Evolutionary conservation across 352 stramenopile genomes (phyloP).

Genomic region (Aphanomyces cochlioides): DNA sequence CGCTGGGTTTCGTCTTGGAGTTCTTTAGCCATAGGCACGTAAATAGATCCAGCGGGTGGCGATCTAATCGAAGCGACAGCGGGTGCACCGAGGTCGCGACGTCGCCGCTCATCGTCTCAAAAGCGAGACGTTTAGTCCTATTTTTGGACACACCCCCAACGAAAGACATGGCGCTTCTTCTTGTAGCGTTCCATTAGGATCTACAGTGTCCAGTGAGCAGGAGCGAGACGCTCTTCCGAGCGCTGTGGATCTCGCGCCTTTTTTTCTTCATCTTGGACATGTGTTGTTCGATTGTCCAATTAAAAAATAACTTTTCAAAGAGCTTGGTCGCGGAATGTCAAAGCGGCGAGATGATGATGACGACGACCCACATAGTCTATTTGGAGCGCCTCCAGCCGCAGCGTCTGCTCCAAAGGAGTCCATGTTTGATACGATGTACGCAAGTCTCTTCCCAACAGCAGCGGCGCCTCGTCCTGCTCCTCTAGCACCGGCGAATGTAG

Average conservation of each 20-base stretch:
- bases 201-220: too few species aligned
- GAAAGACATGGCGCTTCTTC: neutral
- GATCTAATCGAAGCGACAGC: conserved; percentile 12
- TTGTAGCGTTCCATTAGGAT: too few species aligned
- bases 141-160: neutral
- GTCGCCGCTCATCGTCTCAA: neutral
- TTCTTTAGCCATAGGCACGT: conserved; percentile 22
- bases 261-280: too few species aligned
- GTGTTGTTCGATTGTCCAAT: too few species aligned
- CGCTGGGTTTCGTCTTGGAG: neutral
- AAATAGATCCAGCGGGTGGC: conserved; percentile 3
- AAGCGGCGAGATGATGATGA: too few species aligned
- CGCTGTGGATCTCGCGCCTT: too few species aligned
- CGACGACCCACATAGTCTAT: neutral
- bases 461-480: too few species aligned
- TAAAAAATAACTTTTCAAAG: too few species aligned
- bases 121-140: conserved; percentile 3
- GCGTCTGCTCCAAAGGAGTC: neutral
- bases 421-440: neutral
- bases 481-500: too few species aligned
- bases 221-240: too few species aligned
- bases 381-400: neutral
- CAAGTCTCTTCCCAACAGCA: conserved; percentile 2
- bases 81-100: conserved; percentile 10
- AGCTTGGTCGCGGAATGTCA: too few species aligned